phyloP scores from a whole-genome alignment of 1,284 basidiomycete species.

The Naganishia liquefaciens region DNA sequence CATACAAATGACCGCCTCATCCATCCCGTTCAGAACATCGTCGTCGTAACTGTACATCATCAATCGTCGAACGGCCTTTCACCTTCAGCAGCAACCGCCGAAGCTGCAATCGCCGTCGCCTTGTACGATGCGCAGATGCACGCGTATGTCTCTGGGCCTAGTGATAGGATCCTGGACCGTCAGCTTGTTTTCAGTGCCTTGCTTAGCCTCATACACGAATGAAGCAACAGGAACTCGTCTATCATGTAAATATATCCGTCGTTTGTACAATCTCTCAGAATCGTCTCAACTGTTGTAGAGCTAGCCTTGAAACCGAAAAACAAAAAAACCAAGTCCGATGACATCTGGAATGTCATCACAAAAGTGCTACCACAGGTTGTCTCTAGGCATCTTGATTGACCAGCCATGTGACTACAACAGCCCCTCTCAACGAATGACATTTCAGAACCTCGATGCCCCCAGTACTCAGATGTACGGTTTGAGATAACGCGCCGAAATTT shows the following conservation, averaged over 20 bases:
- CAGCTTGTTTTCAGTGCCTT: conserved; percentile 12
- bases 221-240: not conserved
- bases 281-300: not conserved
- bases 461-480: too few relatives aligned
- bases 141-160: conserved; percentile 43
- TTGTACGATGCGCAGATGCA: conserved; percentile 5
- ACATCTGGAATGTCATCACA: conserved; percentile 22
- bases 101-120: conserved; percentile 28
- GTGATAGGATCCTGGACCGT: conserved; percentile 54
- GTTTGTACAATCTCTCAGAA: too few relatives aligned
- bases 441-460: too few relatives aligned
- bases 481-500: too few relatives aligned
- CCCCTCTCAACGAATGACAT: too few relatives aligned
- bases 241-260: not conserved
- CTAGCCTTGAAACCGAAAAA: not conserved
- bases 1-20: conserved; percentile 51
- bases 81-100: conserved; percentile 44
- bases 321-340: conserved; percentile 9
- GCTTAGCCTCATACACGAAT: conserved; percentile 14
- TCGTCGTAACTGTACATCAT: not conserved
- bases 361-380: too few relatives aligned
- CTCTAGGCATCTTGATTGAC: too few relatives aligned
- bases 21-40: conserved; percentile 50
- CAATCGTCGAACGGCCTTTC: too few relatives aligned
- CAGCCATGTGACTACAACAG: too few relatives aligned